phyloP scores from a whole-genome alignment of 2,329 filamentous ascomycete species.

The Fusarium chlamydosporum region DNA sequence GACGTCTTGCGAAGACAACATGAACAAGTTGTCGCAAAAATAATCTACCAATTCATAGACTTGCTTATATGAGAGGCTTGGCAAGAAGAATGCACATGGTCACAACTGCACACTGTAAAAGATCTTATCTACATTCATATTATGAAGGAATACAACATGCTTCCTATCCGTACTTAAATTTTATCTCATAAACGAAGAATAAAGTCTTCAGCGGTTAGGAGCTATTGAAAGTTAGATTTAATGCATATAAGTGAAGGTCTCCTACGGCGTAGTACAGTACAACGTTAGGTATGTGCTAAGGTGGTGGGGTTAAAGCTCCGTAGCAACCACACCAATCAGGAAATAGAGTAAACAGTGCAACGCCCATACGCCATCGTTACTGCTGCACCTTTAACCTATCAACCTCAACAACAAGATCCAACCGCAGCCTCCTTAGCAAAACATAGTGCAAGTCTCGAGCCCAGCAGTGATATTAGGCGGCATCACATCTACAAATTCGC shows the following conservation, averaged over 20 bases:
- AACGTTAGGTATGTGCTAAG: background rate
- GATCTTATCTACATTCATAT: no score
- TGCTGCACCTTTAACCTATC: constrained; percentile 35
- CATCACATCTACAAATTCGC: constrained; percentile 22
- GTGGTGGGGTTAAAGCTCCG: constrained; percentile 48
- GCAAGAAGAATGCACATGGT: background rate
- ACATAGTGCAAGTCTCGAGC: constrained; percentile 20
- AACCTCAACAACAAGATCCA: constrained; percentile 34
- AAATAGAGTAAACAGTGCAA: constrained; percentile 52
- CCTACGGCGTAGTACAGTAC: background rate
- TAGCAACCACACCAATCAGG: constrained; percentile 54
- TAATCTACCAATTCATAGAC: background rate
- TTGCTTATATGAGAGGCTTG: background rate
- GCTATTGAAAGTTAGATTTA: constrained; percentile 28
- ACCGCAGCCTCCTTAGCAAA: constrained; percentile 15
- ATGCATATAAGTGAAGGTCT: constrained; percentile 1
- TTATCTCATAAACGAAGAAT: background rate
- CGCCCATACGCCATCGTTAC: constrained; percentile 36
- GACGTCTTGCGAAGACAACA: background rate
- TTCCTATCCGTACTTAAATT: background rate
- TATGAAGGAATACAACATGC: no score
- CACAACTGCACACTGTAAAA: background rate
- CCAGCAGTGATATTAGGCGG: constrained; percentile 26
- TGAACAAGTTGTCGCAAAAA: background rate
- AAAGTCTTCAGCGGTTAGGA: background rate